These are phyloP conservation scores for Lizanozyma gosingica DNA, from an alignment of 1,139 yeast genomes.

Conservation along the genomic window DNA sequence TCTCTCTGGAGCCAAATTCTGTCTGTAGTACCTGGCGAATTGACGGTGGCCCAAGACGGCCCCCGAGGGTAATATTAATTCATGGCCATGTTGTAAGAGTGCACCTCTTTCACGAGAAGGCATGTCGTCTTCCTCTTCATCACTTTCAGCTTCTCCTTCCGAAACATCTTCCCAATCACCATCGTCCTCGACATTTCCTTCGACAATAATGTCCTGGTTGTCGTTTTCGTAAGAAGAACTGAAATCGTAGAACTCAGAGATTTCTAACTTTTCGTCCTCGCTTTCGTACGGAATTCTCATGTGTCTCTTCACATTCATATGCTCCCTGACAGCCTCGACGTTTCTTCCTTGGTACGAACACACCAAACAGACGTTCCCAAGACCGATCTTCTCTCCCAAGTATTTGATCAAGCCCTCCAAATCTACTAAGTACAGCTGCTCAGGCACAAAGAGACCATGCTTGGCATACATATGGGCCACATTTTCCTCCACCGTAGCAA, in stretches of 20 bases:
- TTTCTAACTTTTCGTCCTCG: constrained; percentile 69
- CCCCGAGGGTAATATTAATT: constrained; percentile 81
- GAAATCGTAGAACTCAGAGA: constrained; percentile 84
- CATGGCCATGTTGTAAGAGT: constrained; percentile 45
- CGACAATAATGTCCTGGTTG: constrained; percentile 18
- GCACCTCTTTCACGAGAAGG: constrained; percentile 14
- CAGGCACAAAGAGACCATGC: constrained; percentile 87
- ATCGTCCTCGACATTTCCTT: constrained; percentile 34
- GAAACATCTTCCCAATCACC: constrained; percentile 43
- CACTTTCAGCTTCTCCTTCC: constrained; percentile 28
- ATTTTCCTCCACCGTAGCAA: constrained; percentile 47
- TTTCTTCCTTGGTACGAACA: constrained; percentile 80
- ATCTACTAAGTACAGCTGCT: constrained; percentile 59
- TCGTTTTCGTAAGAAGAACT: constrained; percentile 43
- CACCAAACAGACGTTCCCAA: constrained; percentile 77
- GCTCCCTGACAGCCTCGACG: constrained; percentile 84
- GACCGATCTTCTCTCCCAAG: constrained; percentile 74
- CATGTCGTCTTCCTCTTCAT: constrained; percentile 23
- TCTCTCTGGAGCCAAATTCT: constrained; percentile 69
- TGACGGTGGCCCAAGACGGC: constrained; percentile 85
- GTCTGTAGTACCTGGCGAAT: constrained; percentile 76
- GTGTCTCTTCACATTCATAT: constrained; percentile 79
- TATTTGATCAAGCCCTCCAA: constrained; percentile 63
- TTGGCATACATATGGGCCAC: constrained; percentile 65
- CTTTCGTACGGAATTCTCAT: constrained; percentile 83